Conservation (phyloP, 1,139 yeast genomes). For the Diutina ranongensis region DNA sequence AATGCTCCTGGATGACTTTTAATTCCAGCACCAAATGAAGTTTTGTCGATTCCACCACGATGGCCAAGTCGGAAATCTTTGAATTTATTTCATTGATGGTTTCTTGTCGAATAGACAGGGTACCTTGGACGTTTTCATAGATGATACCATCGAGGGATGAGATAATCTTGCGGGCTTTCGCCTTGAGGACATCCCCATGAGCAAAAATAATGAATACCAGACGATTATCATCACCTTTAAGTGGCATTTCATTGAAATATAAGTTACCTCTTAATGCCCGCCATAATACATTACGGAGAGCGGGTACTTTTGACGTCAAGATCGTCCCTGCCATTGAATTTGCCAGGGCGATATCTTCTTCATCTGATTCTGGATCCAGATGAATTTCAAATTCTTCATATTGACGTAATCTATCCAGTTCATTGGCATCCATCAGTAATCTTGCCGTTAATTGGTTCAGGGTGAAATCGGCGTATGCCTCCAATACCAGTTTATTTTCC, state of each 20-base stretch:
- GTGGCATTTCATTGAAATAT: constrained; percentile 37
- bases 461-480: constrained; percentile 21
- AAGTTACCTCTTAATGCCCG: constrained; percentile 44
- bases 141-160: constrained; percentile 77
- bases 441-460: constrained; percentile 1
- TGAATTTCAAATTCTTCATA: constrained; percentile 11
- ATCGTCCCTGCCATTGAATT: constrained; percentile 34
- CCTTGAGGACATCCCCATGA: constrained; percentile 67
- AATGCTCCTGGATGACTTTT: constrained; percentile 48
- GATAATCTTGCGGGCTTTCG: constrained; percentile 62
- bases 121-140: constrained; percentile 53
- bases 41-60: constrained; percentile 60
- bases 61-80: constrained; percentile 31
- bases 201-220: constrained; percentile 77
- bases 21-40: constrained; percentile 66
- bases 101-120: constrained; percentile 33
- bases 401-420: constrained; percentile 10
- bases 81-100: constrained; percentile 52
- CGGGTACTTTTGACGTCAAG: constrained; percentile 29
- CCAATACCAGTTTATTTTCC: constrained; percentile 25
- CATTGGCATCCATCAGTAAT: constrained; percentile 1
- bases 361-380: constrained; percentile 20
- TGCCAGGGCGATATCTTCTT: constrained; percentile 10
- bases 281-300: constrained; percentile 43
- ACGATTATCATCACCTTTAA: constrained; percentile 35